phyloP scores from a whole-genome alignment of 2,329 filamentous ascomycete species.

The Simplicillium aogashimaense region DNA sequence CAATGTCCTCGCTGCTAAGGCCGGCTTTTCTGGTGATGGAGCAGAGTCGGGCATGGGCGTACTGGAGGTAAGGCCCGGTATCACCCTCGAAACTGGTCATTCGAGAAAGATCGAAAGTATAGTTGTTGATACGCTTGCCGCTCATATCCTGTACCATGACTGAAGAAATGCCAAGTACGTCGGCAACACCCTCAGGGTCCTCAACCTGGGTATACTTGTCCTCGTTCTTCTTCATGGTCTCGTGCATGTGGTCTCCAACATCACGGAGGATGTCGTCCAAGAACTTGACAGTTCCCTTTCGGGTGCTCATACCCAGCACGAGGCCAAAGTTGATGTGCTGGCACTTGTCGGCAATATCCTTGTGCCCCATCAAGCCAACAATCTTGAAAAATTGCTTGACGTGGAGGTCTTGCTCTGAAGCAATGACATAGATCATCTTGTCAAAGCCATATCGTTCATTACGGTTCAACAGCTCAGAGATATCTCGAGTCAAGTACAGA shows the following conservation, averaged over 20 bases:
- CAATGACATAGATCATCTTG: slow-evolving; percentile 73
- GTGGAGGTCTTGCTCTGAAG: slow-evolving; percentile 62
- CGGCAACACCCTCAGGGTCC: slow-evolving; percentile 71
- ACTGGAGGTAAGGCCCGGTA: slow-evolving; percentile 78
- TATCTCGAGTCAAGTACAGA: slow-evolving; percentile 65
- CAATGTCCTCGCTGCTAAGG: slow-evolving; percentile 47
- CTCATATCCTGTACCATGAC: slow-evolving; percentile 99
- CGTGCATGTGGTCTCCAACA: slow-evolving; percentile 92
- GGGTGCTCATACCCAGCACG: slow-evolving; percentile 61
- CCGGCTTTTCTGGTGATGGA: slow-evolving; percentile 50
- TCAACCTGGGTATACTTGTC: slow-evolving; percentile 85
- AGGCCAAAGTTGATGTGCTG: slow-evolving; percentile 70
- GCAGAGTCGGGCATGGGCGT: slow-evolving; percentile 65
- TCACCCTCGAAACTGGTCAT: slow-evolving; percentile 82
- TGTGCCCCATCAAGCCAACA: slow-evolving; percentile 59
- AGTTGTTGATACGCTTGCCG: slow-evolving; percentile 69
- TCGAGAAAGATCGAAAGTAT: slow-evolving; percentile 66
- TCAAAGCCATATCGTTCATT: slow-evolving; percentile 57
- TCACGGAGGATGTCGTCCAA: slow-evolving; percentile 57
- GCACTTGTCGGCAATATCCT: slow-evolving; percentile 57
- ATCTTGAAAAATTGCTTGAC: slow-evolving; percentile 70
- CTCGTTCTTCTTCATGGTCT: slow-evolving; percentile 87
- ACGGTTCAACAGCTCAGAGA: slow-evolving; percentile 62
- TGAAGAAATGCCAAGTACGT: slow-evolving; percentile 67
- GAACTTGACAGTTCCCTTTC: slow-evolving; percentile 66